phyloP scores from a whole-genome alignment of 108 stramenopile genomes.

The Skeletonema potamos region DNA sequence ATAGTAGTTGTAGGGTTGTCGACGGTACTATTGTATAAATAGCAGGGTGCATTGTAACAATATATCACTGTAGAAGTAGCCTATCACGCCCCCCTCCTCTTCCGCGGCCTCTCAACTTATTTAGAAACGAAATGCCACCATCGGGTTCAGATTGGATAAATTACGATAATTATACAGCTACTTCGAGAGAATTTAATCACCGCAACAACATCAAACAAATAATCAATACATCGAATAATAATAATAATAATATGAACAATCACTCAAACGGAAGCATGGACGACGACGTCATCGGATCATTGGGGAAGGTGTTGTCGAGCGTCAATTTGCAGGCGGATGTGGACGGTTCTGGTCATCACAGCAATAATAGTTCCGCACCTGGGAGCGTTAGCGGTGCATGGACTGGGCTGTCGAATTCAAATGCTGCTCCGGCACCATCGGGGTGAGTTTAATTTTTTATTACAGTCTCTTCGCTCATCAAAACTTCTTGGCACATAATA shows the following conservation, averaged over 20 bases:
- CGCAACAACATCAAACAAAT: background rate
- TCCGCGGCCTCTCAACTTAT: background rate
- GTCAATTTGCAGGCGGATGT: conserved; percentile 18
- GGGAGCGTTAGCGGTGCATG: conserved; percentile 5
- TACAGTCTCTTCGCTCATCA: background rate
- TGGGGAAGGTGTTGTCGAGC: conserved; percentile 27
- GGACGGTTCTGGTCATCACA: background rate
- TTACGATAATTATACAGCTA: background rate
- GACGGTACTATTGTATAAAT: background rate
- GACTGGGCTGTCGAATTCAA: background rate
- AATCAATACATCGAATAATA: background rate
- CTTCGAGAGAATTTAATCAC: background rate
- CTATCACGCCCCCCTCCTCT: background rate
- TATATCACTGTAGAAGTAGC: background rate
- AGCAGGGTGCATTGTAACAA: background rate
- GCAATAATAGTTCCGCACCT: background rate
- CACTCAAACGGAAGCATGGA: background rate
- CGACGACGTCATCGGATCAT: conserved; percentile 28
- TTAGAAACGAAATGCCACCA: conserved; percentile 2
- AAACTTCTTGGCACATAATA: background rate
- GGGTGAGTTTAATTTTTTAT: conserved; percentile 3
- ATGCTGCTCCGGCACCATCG: conserved; percentile 3
- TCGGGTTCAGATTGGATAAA: background rate
- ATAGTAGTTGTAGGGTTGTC: background rate
- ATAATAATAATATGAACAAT: background rate